A percentile compares a stretch with the other conserved stretches of the same genome.
phyloP scores from a whole-genome alignment of 108 stramenopile species.

The Halocafeteria seosinensis region DNA sequence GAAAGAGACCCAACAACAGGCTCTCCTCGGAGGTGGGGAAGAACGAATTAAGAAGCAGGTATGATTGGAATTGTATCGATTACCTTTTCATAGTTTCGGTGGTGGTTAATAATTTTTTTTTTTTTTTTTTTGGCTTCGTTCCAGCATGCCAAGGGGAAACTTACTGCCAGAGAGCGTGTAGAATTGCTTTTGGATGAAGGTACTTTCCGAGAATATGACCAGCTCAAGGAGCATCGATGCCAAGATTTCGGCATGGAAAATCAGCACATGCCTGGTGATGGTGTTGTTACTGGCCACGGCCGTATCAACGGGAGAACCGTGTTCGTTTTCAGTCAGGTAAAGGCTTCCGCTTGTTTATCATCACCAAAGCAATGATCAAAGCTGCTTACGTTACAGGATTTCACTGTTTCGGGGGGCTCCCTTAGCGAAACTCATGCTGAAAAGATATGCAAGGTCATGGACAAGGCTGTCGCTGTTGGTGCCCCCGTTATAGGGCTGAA shows the following conservation, averaged over 20 bases:
- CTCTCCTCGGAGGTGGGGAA: slow-evolving; percentile 68
- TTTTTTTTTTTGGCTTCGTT: background rate
- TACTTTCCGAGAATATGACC: slow-evolving; percentile 78
- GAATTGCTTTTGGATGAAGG: slow-evolving; percentile 65
- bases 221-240: slow-evolving; percentile 81
- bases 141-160: slow-evolving; percentile 76
- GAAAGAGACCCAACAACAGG: slow-evolving; percentile 28
- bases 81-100: background rate
- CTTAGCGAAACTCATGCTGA: slow-evolving; percentile 84
- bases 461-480: slow-evolving; percentile 74
- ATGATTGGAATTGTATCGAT: background rate
- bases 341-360: too few species aligned
- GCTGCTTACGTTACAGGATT: too few species aligned
- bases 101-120: too few species aligned
- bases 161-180: slow-evolving; percentile 91
- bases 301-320: slow-evolving; percentile 52
- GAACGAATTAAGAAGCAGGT: slow-evolving; percentile 42
- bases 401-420: slow-evolving; percentile 91
- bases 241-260: slow-evolving; percentile 84
- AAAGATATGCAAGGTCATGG: slow-evolving; percentile 98
- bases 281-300: slow-evolving; percentile 57
- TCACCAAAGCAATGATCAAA: too few species aligned
- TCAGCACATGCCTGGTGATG: slow-evolving; percentile 71
- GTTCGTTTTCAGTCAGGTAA: slow-evolving; percentile 75
- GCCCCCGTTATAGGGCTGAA: slow-evolving; percentile 93